phyloP scores from a whole-genome alignment of 441 rosid species.

The Capsella rubella region DNA sequence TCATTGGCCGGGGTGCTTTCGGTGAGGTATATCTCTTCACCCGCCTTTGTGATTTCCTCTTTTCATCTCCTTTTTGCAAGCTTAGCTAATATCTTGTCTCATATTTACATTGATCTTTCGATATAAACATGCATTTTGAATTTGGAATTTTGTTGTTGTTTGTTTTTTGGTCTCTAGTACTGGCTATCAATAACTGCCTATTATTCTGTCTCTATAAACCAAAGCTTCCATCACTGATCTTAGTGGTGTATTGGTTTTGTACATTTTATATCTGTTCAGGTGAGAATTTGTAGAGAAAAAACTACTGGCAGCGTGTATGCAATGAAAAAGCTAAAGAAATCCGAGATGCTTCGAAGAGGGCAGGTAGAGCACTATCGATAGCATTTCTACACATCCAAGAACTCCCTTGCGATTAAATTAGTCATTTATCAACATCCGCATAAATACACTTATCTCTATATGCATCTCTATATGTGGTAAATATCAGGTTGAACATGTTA shows the following conservation, averaged over 20 bases:
- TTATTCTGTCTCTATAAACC: not conserved
- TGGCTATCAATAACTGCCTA: not conserved
- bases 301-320: slow-evolving; percentile 51
- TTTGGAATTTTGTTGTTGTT: not conserved
- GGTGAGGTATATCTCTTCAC: slow-evolving; percentile 48
- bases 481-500: slow-evolving; percentile 56
- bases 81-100: slow-evolving; percentile 15
- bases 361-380: slow-evolving; percentile 46
- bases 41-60: not conserved
- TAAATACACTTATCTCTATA: slow-evolving; percentile 7
- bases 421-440: not conserved
- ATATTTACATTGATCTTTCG: not conserved
- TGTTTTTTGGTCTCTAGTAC: not conserved
- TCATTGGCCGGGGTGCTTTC: slow-evolving; percentile 59
- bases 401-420: slow-evolving; percentile 1
- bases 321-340: slow-evolving; percentile 54
- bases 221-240: slow-evolving; percentile 16
- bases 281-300: slow-evolving; percentile 54
- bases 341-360: slow-evolving; percentile 60
- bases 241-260: slow-evolving; percentile 9
- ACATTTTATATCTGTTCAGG: slow-evolving; percentile 43
- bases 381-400: not conserved
- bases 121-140: slow-evolving; percentile 12
- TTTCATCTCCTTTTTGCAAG: not conserved
- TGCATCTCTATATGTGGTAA: slow-evolving; percentile 10